A percentile compares a stretch with the other conserved stretches of the same genome.
These are phyloP conservation scores for Rhodotorula sp. DNA, from an alignment of 1,284 basidiomycete species.

Conservation along the genomic window DNA sequence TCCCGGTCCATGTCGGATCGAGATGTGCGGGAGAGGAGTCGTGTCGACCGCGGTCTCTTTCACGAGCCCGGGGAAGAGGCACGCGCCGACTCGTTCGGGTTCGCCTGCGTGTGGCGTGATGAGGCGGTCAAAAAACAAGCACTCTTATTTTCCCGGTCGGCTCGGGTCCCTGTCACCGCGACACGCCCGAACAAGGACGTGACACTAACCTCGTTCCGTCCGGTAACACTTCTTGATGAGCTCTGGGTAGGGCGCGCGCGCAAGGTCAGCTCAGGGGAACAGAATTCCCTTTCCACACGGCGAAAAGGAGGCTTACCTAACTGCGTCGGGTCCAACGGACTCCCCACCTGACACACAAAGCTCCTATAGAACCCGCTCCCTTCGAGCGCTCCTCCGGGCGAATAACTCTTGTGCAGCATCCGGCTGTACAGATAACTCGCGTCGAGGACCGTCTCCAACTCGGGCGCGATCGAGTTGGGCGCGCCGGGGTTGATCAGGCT, in stretches of 20 bases:
- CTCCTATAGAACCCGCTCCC: slow-evolving; percentile 66
- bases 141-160: no score
- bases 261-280: neutral
- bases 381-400: slow-evolving; percentile 56
- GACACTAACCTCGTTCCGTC: slow-evolving; percentile 55
- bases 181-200: no score
- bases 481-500: slow-evolving; percentile 52
- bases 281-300: no score
- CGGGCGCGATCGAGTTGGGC: slow-evolving; percentile 44
- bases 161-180: no score
- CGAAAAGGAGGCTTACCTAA: slow-evolving; percentile 20
- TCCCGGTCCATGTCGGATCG: slow-evolving; percentile 24
- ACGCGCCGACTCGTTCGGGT: slow-evolving; percentile 67
- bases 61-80: slow-evolving; percentile 76
- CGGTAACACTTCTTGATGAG: slow-evolving; percentile 71
- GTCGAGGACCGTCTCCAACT: slow-evolving; percentile 57
- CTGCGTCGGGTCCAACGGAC: slow-evolving; percentile 49
- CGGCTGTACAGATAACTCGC: slow-evolving; percentile 70
- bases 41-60: slow-evolving; percentile 57
- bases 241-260: slow-evolving; percentile 57
- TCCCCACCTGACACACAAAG: slow-evolving; percentile 68
- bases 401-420: slow-evolving; percentile 68
- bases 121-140: neutral
- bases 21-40: slow-evolving; percentile 27
- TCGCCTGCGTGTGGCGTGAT: slow-evolving; percentile 47